Conservation (phyloP, 2,329 filamentous ascomycete genomes). For the Sclerotinia nivalis region DNA sequence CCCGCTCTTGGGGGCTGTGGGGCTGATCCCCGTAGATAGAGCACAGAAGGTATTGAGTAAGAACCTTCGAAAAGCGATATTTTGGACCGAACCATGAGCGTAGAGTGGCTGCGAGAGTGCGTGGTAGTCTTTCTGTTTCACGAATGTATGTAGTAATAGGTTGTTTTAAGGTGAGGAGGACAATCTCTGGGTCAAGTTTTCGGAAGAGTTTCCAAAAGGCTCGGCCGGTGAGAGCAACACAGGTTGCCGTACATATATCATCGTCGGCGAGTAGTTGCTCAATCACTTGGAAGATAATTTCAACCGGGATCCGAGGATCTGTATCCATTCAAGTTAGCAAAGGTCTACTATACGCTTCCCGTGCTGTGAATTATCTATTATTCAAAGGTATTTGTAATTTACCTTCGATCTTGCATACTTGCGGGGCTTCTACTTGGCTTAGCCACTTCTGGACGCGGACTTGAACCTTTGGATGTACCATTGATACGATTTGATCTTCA, state of each 20-base stretch:
- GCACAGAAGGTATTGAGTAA: not conserved
- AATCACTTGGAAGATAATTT: not conserved
- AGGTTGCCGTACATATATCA: not conserved
- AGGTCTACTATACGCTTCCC: too few species aligned
- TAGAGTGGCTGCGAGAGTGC: not conserved
- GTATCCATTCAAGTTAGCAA: not conserved
- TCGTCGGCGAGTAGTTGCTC: not conserved
- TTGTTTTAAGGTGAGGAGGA: not conserved
- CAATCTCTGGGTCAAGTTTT: not conserved
- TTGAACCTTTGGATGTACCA: not conserved
- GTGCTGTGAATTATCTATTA: not conserved
- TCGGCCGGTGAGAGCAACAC: not conserved
- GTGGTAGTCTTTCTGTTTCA: not conserved
- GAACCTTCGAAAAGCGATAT: not conserved
- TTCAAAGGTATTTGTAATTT: not conserved
- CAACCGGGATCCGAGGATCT: not conserved
- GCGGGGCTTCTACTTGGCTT: not conserved
- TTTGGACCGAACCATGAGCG: not conserved
- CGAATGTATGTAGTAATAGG: not conserved
- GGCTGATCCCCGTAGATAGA: not conserved
- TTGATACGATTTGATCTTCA: not conserved
- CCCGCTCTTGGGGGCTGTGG: not conserved
- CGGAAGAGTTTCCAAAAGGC: not conserved
- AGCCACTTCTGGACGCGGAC: not conserved
- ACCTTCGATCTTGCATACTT: not conserved